Percentiles rank a stretch among this genome's conserved stretches.
These are phyloP conservation scores for Backusella morwellensis DNA, from an alignment of 192 early-diverging fungal genomes.

Conservation along the genomic window DNA sequence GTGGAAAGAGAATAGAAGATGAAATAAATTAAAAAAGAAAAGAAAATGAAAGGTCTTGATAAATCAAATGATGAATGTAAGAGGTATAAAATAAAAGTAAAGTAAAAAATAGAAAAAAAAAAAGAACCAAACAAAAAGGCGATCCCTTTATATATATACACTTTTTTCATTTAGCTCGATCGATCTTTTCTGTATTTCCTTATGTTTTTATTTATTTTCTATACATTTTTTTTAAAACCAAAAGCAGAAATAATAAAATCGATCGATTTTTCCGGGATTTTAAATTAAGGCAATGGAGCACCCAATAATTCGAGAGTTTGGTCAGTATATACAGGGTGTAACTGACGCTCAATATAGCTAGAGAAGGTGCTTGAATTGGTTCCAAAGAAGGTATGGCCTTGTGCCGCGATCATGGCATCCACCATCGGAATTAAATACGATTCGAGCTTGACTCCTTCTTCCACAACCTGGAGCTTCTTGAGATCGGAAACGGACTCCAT, in stretches of 20 bases:
- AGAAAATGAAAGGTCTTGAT: neutral
- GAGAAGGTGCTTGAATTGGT: conserved; percentile 50
- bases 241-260: neutral
- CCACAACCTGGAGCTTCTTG: conserved; percentile 18
- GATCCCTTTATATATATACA: neutral
- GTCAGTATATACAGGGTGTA: conserved; percentile 34
- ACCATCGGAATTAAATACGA: conserved; percentile 53
- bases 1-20: neutral
- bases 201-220: neutral
- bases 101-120: neutral
- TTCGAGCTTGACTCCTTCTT: conserved; percentile 44
- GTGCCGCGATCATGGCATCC: conserved; percentile 51
- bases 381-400: conserved; percentile 48
- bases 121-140: neutral
- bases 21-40: neutral
- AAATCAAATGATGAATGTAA: neutral
- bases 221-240: neutral
- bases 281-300: neutral
- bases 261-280: neutral
- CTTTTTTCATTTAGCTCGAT: neutral
- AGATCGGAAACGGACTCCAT: conserved; percentile 35
- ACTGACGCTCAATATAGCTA: conserved; percentile 39
- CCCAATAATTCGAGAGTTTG: conserved; percentile 22
- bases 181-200: conserved; percentile 10
- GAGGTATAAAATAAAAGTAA: neutral